Evolutionary conservation across 495 filamentous ascomycete species (phyloP).

Genomic region (Penicillium manginii): DNA sequence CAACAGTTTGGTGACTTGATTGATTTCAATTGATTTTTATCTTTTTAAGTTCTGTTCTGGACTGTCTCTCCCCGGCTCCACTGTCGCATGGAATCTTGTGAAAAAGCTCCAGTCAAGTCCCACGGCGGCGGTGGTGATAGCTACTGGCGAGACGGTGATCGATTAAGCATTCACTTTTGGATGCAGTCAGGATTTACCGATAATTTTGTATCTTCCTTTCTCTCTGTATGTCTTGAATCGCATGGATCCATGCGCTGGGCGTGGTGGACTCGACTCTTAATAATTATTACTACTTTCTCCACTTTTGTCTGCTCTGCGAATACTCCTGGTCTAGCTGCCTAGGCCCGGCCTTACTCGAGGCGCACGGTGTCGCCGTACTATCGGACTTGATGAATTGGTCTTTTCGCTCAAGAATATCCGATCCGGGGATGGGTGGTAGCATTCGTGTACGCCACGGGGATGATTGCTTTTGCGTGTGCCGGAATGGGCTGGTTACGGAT

Average conservation of each 20-base stretch:
- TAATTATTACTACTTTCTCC: conserved; percentile 9
- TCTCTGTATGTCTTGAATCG: conserved; percentile 30
- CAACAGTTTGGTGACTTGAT: conserved; percentile 33
- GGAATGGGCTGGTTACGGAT: conserved; percentile 7
- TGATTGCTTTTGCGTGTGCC: conserved; percentile 9
- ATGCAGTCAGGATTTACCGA: conserved; percentile 5
- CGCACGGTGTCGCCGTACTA: background rate
- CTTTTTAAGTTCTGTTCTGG: background rate
- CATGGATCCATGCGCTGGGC: conserved; percentile 27
- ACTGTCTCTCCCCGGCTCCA: background rate
- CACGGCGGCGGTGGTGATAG: background rate
- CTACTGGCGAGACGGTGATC: background rate
- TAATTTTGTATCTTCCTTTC: conserved; percentile 25
- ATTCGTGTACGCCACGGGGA: background rate
- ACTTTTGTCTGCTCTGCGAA: background rate
- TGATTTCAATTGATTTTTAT: background rate
- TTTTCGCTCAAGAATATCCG: too few relatives aligned
- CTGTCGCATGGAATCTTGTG: background rate
- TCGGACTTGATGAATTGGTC: background rate
- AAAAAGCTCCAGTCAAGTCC: background rate
- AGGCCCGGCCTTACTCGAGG: background rate
- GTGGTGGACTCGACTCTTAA: conserved; percentile 25
- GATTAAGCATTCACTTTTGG: background rate
- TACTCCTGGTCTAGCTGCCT: background rate
- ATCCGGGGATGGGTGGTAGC: too few relatives aligned